Percentiles rank a stretch among this genome's conserved stretches.
phyloP scores from a whole-genome alignment of 306 rosid species.

The Myrica gale region DNA sequence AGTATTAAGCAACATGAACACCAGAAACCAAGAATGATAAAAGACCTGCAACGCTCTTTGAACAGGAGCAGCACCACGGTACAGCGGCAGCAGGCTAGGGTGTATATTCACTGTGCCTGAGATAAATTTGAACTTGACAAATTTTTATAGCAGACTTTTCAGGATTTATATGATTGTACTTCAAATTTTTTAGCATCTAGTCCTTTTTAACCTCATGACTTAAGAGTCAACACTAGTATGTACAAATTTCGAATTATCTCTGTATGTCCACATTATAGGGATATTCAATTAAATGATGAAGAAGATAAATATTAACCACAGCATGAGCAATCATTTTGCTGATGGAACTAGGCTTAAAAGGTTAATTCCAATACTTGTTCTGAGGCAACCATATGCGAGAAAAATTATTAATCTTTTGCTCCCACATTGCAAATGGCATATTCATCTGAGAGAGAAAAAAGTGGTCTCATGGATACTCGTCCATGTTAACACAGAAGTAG shows the following conservation, averaged over 20 bases:
- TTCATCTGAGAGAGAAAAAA: background rate
- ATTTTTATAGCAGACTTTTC: background rate
- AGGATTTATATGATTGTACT: slow-evolving; percentile 5
- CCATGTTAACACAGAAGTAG: background rate
- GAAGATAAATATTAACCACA: no score
- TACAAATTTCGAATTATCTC: background rate
- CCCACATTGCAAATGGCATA: background rate
- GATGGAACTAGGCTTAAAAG: no score
- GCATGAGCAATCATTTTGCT: no score
- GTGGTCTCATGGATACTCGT: background rate
- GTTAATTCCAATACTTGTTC: no score
- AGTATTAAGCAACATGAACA: slow-evolving; percentile 2
- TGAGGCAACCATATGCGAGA: background rate
- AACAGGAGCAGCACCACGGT: slow-evolving; percentile 97
- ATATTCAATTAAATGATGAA: no score
- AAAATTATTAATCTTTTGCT: background rate
- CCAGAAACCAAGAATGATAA: background rate
- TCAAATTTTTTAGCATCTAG: background rate
- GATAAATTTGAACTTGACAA: slow-evolving; percentile 20
- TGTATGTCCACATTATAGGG: background rate
- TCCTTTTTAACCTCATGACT: background rate
- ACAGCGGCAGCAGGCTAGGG: slow-evolving; percentile 81
- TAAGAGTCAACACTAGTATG: background rate
- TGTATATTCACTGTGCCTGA: slow-evolving; percentile 91
- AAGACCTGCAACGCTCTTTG: slow-evolving; percentile 90